phyloP scores from a whole-genome alignment of 768 basidiomycete species.

The Pisolithus microcarpus region DNA sequence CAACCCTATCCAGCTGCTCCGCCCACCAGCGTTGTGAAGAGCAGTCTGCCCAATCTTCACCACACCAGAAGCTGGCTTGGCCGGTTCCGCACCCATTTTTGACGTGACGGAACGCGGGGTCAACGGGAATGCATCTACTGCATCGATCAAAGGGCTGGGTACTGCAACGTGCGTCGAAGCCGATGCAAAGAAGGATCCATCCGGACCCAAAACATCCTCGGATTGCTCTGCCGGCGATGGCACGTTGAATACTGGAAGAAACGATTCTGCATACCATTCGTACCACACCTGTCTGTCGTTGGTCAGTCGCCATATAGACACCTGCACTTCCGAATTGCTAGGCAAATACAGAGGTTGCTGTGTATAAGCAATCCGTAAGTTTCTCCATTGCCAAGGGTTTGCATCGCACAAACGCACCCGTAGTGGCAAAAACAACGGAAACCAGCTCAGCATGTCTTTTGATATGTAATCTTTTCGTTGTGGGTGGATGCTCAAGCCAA shows the following conservation, averaged over 20 bases:
- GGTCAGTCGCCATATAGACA: slow-evolving; percentile 91
- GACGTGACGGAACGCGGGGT: slow-evolving; percentile 9
- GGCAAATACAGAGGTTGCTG: slow-evolving; percentile 94
- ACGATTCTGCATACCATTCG: slow-evolving; percentile 96
- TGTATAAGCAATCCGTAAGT: not conserved
- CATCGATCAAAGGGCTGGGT: slow-evolving; percentile 71
- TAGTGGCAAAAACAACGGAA: slow-evolving; percentile 94
- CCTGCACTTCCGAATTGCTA: slow-evolving; percentile 83
- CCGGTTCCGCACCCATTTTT: slow-evolving; percentile 5
- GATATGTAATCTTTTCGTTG: slow-evolving; percentile 78
- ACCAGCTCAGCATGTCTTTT: slow-evolving; percentile 99
- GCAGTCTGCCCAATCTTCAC: slow-evolving; percentile 94
- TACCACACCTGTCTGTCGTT: slow-evolving; percentile 93
- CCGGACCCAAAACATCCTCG: slow-evolving; percentile 11
- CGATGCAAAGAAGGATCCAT: slow-evolving; percentile 22
- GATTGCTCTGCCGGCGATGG: slow-evolving; percentile 14
- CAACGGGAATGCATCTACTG: slow-evolving; percentile 37
- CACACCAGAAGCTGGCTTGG: slow-evolving; percentile 31
- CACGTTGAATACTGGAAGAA: slow-evolving; percentile 54
- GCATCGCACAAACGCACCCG: slow-evolving; percentile 44
- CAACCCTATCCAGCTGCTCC: slow-evolving; percentile 91
- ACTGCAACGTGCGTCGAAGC: slow-evolving; percentile 23
- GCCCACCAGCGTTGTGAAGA: slow-evolving; percentile 85
- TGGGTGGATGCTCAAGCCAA: slow-evolving; percentile 93
- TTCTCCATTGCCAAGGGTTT: slow-evolving; percentile 1